Evolutionary conservation across 179 eudicot species (phyloP), one percentile per base, ranked within the genome.

Genomic region (Silene coronaria): DNA sequence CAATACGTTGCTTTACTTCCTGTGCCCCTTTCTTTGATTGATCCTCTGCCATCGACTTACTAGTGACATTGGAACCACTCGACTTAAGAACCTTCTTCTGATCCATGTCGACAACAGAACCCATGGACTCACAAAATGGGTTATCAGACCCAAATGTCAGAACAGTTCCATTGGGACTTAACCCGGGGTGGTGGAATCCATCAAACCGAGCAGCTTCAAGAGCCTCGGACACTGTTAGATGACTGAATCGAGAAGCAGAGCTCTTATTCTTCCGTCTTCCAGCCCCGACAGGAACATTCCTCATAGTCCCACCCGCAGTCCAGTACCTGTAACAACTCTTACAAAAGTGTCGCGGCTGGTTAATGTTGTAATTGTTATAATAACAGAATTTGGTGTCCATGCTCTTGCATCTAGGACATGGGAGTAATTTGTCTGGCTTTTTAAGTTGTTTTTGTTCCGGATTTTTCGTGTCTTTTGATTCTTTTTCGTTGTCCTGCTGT

Each of bases 311-410:
- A 11, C 83, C 80, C 68, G 80, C 78, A 5, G 84, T 81, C 84
- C 84, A 77, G 67, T 81, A 81, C 27, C 84, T 61, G 34, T 81
- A 80, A 42, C 84, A 81, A 27, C 71, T 77, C 38, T 77, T 81
- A 72, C 84, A 81, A 14, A 81, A 77, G 61, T 81, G 78, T 5
- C 84, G 80, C 4, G 84, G 84, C 36, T 81, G 84, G 72, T 76
- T 81, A 10, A 74, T 78, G 7, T 81, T 81, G 80, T 81, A 81
- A 62, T 81, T 81, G 78, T 81, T 81, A 42, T 76, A 81, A 70
- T 81, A 81, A 64, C 84, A 81, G 75, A 81, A 81, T 60, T 81
- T 81, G 3, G 84, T 81, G 67, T 77, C 84, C 80, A 77, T 81
- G 72, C 84, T 81, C 19, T 62, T 81, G 57, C 84, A 81, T 6